Base-by-base conservation (phyloP, 2,329 filamentous ascomycete species). In the Leptodontidium sp. region DNA sequence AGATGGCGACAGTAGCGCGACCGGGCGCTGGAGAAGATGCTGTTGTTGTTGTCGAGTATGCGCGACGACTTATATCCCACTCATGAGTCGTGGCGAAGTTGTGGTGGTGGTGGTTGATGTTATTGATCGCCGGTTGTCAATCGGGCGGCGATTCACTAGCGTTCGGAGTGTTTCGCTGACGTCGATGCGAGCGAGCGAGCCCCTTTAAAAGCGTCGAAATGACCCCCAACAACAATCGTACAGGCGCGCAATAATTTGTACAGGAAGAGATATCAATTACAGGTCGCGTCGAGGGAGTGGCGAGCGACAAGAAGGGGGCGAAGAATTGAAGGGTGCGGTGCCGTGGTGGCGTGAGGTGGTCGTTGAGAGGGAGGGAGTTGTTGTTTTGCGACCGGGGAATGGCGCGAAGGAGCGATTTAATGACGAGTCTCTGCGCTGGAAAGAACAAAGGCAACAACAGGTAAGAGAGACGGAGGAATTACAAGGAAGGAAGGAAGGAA, bases 241-340 rank as follows among this genome's bases (percentile, higher is more conserved):
- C 63, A 65, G 53, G 49, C 38, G 50, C 59, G 65, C 66, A 58
- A 71, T 68, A 67, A 62, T 62, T 47, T 70, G 65, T 71, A 73
- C 70, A 72, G 61, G 70, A 71, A 74, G 58, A 32, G 63, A 62
- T 58, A 68, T 66, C 21, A 69, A 75, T 74, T 75, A 76, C 70
- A 73, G 73, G 69, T 64, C 57, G 73, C 67, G 68, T 69, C 24
- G 61, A 66, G 58, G 65, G 69, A 61, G 29, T 66, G 62, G 55
- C 63, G 64, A 70, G 71, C 47, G 68, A 66, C 24, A 35, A 62
- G 8, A 71, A 66, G 66, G 70, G 70, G 66, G 43, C 67, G 49
- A 69, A 71, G 74, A 77, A 77, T 71, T 38, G 70, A 72, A 73
- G 29, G 50, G 65, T 74, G 71, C 72, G 50, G 65, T 74, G 71